phyloP scores from a whole-genome alignment of 2,329 filamentous ascomycete species.

The Bipolaris victoriae region DNA sequence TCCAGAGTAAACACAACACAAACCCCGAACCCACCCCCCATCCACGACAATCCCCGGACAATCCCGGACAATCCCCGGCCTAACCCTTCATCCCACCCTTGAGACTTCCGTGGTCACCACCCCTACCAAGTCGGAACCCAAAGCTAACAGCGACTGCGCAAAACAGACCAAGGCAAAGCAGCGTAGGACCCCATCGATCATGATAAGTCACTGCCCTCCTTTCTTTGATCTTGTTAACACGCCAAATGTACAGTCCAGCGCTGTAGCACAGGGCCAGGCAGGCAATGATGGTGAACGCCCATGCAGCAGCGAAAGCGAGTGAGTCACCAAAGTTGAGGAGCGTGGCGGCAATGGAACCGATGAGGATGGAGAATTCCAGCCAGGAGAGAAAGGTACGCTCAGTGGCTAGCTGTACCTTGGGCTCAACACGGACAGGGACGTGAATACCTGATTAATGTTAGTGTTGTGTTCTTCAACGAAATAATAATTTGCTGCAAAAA shows the following conservation, averaged over 20 bases:
- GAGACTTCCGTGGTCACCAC: slow-evolving; percentile 55
- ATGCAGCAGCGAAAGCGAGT: slow-evolving; percentile 56
- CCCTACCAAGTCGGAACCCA: slow-evolving; percentile 70
- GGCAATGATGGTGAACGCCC: slow-evolving; percentile 82
- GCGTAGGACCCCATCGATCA: slow-evolving; percentile 82
- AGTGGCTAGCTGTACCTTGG: slow-evolving; percentile 96
- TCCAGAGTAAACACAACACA: too few relatives aligned
- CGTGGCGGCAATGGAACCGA: slow-evolving; percentile 62
- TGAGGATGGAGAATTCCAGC: slow-evolving; percentile 96
- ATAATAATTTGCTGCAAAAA: neutral
- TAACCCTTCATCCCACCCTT: slow-evolving; percentile 24
- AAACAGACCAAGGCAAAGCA: slow-evolving; percentile 76
- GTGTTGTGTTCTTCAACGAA: neutral
- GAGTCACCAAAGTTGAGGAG: slow-evolving; percentile 51
- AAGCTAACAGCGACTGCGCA: slow-evolving; percentile 80
- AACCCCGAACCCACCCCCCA: too few relatives aligned
- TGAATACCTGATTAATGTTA: slow-evolving; percentile 70
- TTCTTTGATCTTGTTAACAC: slow-evolving; percentile 82
- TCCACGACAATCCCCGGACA: too few relatives aligned
- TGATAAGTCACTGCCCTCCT: slow-evolving; percentile 89
- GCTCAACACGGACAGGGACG: slow-evolving; percentile 92
- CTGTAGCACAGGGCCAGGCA: slow-evolving; percentile 81
- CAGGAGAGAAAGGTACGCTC: slow-evolving; percentile 96
- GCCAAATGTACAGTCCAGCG: slow-evolving; percentile 83
- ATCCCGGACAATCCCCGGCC: neutral